A percentile compares a stretch with the other conserved stretches of the same genome.
These are phyloP conservation scores for Venturia aucupariae DNA, from an alignment of 2,329 filamentous ascomycete species.

Conservation along the genomic window DNA sequence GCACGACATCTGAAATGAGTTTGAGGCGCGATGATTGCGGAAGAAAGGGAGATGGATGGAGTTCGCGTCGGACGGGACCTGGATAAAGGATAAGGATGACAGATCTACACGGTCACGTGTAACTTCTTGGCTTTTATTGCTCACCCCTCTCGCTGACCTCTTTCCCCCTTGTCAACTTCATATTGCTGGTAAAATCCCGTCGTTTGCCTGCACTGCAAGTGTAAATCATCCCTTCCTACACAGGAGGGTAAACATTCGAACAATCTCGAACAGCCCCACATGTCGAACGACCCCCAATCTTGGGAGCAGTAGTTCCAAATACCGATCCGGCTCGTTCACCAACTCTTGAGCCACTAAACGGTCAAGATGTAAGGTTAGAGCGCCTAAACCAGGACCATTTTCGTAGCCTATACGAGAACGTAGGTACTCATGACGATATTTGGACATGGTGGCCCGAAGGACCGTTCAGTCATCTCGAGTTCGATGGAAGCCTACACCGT, in stretches of 20 bases:
- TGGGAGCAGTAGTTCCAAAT: not conserved
- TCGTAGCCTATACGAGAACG: not conserved
- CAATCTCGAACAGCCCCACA: not conserved
- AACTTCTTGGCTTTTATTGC: too few species aligned
- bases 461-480: not conserved
- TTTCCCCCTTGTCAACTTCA: not conserved
- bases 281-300: not conserved
- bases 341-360: not conserved
- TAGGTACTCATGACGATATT: not conserved
- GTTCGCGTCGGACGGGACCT: too few species aligned
- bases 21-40: too few species aligned
- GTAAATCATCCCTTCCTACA: too few species aligned
- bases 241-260: too few species aligned
- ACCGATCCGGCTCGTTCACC: not conserved
- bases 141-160: too few species aligned
- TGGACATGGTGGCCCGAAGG: constrained; percentile 6
- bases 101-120: too few species aligned
- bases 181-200: not conserved
- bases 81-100: too few species aligned
- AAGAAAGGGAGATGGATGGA: too few species aligned
- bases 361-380: not conserved
- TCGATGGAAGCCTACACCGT: not conserved
- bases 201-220: too few species aligned
- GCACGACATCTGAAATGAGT: too few species aligned
- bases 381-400: not conserved